Percentiles rank a stretch among this genome's conserved stretches.
These are phyloP conservation scores for Microstegium vimineum DNA, from an alignment of 176 grass and related monocot species.

Conservation along the genomic window DNA sequence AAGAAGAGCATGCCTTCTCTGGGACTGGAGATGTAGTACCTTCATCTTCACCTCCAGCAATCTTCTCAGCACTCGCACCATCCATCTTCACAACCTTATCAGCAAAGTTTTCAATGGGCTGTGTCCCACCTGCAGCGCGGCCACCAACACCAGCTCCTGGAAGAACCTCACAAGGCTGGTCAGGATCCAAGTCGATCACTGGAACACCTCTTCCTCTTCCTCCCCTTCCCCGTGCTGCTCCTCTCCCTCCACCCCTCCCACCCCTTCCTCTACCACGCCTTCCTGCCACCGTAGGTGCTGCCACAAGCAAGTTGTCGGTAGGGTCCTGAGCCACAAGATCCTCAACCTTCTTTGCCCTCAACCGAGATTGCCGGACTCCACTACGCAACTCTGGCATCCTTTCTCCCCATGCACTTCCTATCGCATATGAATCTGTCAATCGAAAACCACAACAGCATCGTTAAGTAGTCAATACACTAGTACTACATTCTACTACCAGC, in stretches of 20 bases:
- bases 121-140: slow-evolving; percentile 34
- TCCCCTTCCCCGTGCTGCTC: slow-evolving; percentile 54
- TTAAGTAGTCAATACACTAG: slow-evolving; percentile 14
- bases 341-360: slow-evolving; percentile 70
- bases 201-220: slow-evolving; percentile 62
- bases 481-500: slow-evolving; percentile 17
- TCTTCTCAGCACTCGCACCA: slow-evolving; percentile 78
- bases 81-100: slow-evolving; percentile 66
- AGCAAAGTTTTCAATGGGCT: slow-evolving; percentile 22
- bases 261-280: slow-evolving; percentile 71
- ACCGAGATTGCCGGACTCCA: slow-evolving; percentile 78
- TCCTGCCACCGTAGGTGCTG: slow-evolving; percentile 52
- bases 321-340: slow-evolving; percentile 49
- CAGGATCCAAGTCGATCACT: slow-evolving; percentile 77
- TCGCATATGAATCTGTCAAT: slow-evolving; percentile 37
- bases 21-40: slow-evolving; percentile 67
- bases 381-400: slow-evolving; percentile 98
- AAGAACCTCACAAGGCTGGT: slow-evolving; percentile 64
- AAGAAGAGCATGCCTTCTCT: slow-evolving; percentile 55
- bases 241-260: slow-evolving; percentile 59
- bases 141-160: slow-evolving; percentile 49
- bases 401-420: slow-evolving; percentile 89
- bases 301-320: slow-evolving; percentile 46
- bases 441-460: not conserved
- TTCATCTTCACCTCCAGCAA: slow-evolving; percentile 70